These are phyloP conservation scores for Vitis amurensis DNA, from an alignment of 164 flowering plant genomes.

Conservation along the genomic window DNA sequence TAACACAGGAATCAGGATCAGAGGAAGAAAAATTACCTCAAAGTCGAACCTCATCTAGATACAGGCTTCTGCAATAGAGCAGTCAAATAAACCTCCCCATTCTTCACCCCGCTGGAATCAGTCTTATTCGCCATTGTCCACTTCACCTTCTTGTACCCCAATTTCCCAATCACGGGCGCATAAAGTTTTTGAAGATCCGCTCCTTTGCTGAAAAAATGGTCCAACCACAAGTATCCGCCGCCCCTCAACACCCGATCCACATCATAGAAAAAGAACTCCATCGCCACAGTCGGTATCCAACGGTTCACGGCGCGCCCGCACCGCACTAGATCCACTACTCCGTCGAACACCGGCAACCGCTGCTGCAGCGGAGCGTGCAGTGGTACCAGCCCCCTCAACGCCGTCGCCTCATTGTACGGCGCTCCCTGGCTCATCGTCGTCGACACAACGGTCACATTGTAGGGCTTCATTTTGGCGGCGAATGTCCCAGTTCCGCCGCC, in stretches of 20 bases:
- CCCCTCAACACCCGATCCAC: slow-evolving; percentile 84
- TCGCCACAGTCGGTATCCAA: slow-evolving; percentile 69
- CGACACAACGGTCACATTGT: slow-evolving; percentile 73
- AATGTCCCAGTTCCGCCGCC: slow-evolving; percentile 91
- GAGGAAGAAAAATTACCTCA: neutral
- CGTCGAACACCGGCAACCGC: slow-evolving; percentile 85
- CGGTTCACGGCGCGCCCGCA: slow-evolving; percentile 85
- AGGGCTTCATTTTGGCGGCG: slow-evolving; percentile 73
- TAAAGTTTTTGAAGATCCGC: slow-evolving; percentile 71
- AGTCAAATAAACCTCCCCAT: slow-evolving; percentile 84
- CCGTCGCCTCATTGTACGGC: slow-evolving; percentile 71
- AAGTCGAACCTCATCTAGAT: slow-evolving; percentile 25
- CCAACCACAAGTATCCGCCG: slow-evolving; percentile 88
- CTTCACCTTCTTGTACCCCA: slow-evolving; percentile 89
- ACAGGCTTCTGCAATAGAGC: slow-evolving; percentile 87
- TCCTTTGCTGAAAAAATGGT: slow-evolving; percentile 76
- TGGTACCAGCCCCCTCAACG: slow-evolving; percentile 77
- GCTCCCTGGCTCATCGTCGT: slow-evolving; percentile 86
- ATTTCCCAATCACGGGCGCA: slow-evolving; percentile 64
- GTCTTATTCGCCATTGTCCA: slow-evolving; percentile 76
- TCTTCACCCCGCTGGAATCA: slow-evolving; percentile 69
- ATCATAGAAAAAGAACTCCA: slow-evolving; percentile 86
- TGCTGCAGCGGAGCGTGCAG: slow-evolving; percentile 90
- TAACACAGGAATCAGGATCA: neutral
- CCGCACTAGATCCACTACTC: slow-evolving; percentile 78